A percentile compares a stretch with the other conserved stretches of the same genome.
phyloP scores from a whole-genome alignment of 2,329 filamentous ascomycete genomes.

The Leptographium galeiforme region DNA sequence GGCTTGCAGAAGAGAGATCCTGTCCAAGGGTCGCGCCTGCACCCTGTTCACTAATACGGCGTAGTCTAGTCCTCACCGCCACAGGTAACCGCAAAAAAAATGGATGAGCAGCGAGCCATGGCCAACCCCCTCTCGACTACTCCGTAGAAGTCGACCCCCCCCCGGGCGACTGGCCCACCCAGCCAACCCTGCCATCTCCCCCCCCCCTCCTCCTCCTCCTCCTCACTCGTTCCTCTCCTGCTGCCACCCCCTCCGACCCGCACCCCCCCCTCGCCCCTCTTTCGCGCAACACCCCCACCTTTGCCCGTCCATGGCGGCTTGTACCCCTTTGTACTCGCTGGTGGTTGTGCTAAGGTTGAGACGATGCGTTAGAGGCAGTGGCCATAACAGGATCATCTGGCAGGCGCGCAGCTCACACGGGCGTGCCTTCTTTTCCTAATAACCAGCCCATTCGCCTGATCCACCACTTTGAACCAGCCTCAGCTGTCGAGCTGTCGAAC shows the following conservation, averaged over 20 bases:
- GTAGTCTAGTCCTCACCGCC: no score
- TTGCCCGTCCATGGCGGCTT: constrained; percentile 7
- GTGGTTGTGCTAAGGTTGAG: constrained; percentile 5
- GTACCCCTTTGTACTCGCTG: constrained; percentile 11
- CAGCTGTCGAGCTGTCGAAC: no score
- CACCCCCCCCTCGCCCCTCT: background rate
- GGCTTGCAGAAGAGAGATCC: no score
- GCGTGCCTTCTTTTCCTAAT: constrained; percentile 2
- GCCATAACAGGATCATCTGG: constrained; percentile 11
- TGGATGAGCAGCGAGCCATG: background rate
- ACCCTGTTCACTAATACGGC: no score
- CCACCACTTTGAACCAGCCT: no score
- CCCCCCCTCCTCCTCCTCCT: background rate
- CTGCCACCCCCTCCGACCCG: background rate
- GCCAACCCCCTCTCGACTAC: no score
- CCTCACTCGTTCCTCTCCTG: no score
- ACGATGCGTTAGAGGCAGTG: constrained; percentile 5
- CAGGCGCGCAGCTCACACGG: constrained; percentile 2
- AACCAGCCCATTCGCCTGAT: no score
- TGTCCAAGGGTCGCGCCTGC: no score
- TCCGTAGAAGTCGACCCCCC: no score
- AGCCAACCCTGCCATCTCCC: background rate
- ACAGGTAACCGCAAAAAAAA: no score
- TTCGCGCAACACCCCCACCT: constrained; percentile 1
- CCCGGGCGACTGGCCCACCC: background rate